Evolutionary conservation across 2,329 filamentous ascomycete species (phyloP), one percentile per base, ranked within the genome.

Genomic region (Cladosporium sp.): DNA sequence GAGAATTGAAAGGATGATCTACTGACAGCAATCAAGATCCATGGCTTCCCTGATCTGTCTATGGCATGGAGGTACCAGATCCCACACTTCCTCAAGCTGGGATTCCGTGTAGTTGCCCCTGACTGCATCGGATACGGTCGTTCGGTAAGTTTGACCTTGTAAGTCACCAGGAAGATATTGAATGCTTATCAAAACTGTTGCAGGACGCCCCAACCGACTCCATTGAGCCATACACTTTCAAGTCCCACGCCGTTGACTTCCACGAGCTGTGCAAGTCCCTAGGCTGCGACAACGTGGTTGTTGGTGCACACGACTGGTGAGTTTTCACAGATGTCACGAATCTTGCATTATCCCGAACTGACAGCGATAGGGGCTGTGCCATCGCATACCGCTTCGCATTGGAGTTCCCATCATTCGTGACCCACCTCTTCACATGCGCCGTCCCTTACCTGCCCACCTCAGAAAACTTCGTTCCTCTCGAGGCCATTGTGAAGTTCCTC

Each of bases 231-330:
- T 97, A 94, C 80, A 87, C 86, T 26, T 82, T 88, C 76, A 95
- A 92, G 81, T 87, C 84, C 69, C 86, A 91, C 67, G 85, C 90
- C 18, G 86, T 88, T 63, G 92, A 97, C 74, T 85, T 98, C 70
- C 89, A 87, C 24, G 88, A 87, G 68, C 84, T 98, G 26, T 87
- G 90, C 8, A 81, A 80, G 67, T 84, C 89, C 4, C 36, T 59
- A 11, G 57, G 57, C n/a, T 59, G 57, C 24, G 57, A 59, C 1
- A 59, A 59, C 10, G 90, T 97, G 74, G 89, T 97, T 65, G 84
- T 97, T 14, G 92, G 93, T 58, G 94, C 93, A 6, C 94, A 97
- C 80, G 94, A 98, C 80, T 97, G 94, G 87, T 94, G 94, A 76
- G 93, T 14, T 44, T 41, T 7, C 14, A n/a, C 21, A 34, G 3